Conservation (phyloP, 768 basidiomycete genomes). For the Tricholoma hemisulphureum region DNA sequence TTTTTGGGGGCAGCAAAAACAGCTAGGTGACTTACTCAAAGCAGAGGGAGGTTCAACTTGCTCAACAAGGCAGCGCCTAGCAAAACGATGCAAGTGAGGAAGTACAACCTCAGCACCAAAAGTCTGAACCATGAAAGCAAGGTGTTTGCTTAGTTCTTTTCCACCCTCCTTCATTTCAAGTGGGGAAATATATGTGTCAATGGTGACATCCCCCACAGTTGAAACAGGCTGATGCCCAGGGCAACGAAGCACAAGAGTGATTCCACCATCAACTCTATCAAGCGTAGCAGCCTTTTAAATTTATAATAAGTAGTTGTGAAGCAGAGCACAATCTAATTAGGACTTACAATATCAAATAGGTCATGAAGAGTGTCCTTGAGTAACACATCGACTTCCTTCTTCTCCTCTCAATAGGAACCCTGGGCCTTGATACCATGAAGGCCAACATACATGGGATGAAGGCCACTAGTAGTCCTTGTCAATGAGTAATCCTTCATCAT, state of each 20-base stretch:
- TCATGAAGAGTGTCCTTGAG: neutral
- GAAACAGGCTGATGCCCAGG: conserved; percentile 3
- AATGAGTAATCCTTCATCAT: neutral
- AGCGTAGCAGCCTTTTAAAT: conserved; percentile 6
- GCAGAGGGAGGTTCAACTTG: neutral
- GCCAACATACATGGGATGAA: conserved; percentile 2
- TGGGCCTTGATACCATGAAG: neutral
- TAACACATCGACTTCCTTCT: neutral
- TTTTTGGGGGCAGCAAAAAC: neutral
- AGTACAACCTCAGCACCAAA: too few species aligned
- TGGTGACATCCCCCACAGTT: too few species aligned
- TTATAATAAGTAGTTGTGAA: neutral
- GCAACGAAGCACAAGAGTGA: conserved; percentile 5
- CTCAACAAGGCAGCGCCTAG: conserved; percentile 3
- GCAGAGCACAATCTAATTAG: neutral
- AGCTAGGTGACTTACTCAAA: neutral
- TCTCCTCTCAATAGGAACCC: neutral
- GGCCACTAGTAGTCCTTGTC: neutral
- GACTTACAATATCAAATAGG: conserved; percentile 10
- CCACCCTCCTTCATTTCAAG: conserved; percentile 2
- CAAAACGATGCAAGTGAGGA: conserved; percentile 12
- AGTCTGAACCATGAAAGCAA: conserved; percentile 12
- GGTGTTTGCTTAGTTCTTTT: conserved; percentile 1
- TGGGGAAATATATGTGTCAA: conserved; percentile 7
- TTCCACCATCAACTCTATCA: conserved; percentile 11